Evolutionary conservation across 225 moss, liverwort and hornwort species (phyloP).

Genomic region (Neckera pumila): DNA sequence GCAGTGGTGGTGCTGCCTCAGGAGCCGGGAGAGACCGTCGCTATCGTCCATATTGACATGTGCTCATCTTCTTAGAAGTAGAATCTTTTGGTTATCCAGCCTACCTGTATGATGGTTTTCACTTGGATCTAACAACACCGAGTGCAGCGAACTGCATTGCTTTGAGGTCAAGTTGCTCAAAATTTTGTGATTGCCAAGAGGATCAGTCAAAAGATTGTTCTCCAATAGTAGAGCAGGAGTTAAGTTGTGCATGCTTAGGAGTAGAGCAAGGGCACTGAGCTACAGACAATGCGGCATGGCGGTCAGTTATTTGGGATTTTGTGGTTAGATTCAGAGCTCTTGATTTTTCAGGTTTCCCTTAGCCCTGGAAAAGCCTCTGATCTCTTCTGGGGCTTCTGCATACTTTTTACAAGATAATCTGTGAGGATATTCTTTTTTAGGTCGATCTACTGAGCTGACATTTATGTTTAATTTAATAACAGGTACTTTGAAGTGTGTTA

Average conservation of each 20-base stretch:
- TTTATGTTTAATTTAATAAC: conserved; percentile 27
- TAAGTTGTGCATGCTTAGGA: conserved; percentile 17
- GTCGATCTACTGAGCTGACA: conserved; percentile 1
- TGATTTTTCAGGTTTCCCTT: conserved; percentile 6
- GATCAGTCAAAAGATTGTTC: conserved; percentile 17
- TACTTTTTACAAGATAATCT: conserved; percentile 8
- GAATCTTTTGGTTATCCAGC: conserved; percentile 7
- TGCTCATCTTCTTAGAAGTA: not conserved
- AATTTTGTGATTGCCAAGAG: conserved; percentile 29
- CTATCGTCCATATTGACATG: conserved; percentile 79
- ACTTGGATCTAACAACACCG: conserved; percentile 12
- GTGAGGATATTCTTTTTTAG: conserved; percentile 18
- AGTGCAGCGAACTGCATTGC: conserved; percentile 10
- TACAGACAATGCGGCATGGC: conserved; percentile 16
- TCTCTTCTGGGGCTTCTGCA: conserved; percentile 1
- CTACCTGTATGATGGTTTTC: conserved; percentile 25
- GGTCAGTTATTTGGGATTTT: conserved; percentile 19
- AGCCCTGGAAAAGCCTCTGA: not conserved
- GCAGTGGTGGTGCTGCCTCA: conserved; percentile 54
- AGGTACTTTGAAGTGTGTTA: conserved; percentile 15
- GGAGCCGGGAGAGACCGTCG: conserved; percentile 74
- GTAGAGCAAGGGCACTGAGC: conserved; percentile 4
- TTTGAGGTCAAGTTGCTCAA: conserved; percentile 8
- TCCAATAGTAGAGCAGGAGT: not conserved
- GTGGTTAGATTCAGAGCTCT: conserved; percentile 9